Conservation (phyloP, 2,329 filamentous ascomycete genomes). For the Hymenoscyphus albidus region DNA sequence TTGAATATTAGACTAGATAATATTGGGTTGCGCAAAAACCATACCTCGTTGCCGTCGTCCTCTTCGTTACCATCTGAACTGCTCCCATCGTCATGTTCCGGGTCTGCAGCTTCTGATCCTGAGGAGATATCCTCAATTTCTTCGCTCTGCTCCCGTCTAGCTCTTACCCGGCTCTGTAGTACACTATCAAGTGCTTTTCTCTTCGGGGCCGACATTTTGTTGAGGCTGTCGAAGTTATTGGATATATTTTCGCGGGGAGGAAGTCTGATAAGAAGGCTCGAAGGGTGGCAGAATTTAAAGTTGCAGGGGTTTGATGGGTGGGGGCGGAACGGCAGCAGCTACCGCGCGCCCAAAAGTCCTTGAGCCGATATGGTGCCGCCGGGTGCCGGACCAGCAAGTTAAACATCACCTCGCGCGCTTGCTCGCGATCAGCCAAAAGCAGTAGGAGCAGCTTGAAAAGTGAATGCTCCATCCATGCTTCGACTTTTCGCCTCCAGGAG, state of each 20-base stretch:
- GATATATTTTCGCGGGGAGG: neutral
- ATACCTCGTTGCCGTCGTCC: constrained; percentile 21
- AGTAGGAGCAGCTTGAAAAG: neutral
- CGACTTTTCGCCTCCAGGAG: neutral
- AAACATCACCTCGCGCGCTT: neutral
- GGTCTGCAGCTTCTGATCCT: constrained; percentile 3
- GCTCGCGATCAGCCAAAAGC: neutral
- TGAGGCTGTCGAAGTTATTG: neutral
- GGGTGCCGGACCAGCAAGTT: too few species aligned
- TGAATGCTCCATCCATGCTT: constrained; percentile 1
- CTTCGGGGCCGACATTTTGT: constrained; percentile 31
- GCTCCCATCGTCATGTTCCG: constrained; percentile 27
- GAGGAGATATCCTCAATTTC: constrained; percentile 36
- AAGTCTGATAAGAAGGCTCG: neutral
- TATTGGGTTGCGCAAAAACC: neutral
- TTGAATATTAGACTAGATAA: neutral
- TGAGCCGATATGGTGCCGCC: too few species aligned
- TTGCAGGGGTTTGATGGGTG: too few species aligned
- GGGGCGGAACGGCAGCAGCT: too few species aligned
- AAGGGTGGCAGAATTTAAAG: too few species aligned
- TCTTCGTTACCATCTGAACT: constrained; percentile 37
- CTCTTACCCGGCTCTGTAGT: constrained; percentile 32
- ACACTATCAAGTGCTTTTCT: constrained; percentile 27
- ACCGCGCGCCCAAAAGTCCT: too few species aligned
- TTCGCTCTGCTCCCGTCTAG: constrained; percentile 30